A percentile compares a stretch with the other conserved stretches of the same genome.
These are phyloP conservation scores for Tolypocladium nubicola DNA, from an alignment of 2,329 filamentous ascomycete species.

Conservation along the genomic window DNA sequence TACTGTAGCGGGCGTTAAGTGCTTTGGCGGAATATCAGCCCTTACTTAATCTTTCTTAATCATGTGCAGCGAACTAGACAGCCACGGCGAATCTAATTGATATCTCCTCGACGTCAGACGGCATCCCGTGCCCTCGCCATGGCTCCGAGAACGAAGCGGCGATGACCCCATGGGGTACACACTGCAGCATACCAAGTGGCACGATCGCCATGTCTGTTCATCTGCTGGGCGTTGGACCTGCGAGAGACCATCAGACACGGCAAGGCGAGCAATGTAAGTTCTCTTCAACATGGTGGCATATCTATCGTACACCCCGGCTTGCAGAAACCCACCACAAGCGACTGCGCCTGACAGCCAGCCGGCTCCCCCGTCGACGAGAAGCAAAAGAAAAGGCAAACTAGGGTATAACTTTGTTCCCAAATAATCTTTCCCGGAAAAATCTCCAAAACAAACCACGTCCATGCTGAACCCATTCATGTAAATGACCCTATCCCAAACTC, in stretches of 20 bases:
- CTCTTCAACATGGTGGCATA: background rate
- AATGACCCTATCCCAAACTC: background rate
- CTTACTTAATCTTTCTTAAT: background rate
- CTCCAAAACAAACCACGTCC: background rate
- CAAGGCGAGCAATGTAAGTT: background rate
- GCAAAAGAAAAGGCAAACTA: background rate
- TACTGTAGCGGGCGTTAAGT: background rate
- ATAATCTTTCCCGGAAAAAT: background rate
- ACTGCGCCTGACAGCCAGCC: background rate
- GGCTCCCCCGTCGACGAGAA: background rate
- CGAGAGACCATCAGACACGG: background rate
- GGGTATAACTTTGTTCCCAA: conserved; percentile 1
- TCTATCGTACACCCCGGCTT: background rate
- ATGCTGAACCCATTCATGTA: background rate
- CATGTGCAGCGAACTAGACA: background rate
- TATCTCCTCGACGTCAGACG: background rate
- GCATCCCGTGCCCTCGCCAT: too few relatives aligned
- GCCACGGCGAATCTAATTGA: background rate
- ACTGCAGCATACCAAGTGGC: too few relatives aligned
- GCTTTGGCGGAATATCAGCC: background rate
- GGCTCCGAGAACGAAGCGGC: too few relatives aligned
- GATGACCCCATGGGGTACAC: too few relatives aligned
- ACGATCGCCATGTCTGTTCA: too few relatives aligned
- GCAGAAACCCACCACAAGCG: background rate
- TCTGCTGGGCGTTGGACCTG: too few relatives aligned